These are phyloP conservation scores for Peribolospora kevripleyi DNA, from an alignment of 768 basidiomycete species.

Conservation along the genomic window DNA sequence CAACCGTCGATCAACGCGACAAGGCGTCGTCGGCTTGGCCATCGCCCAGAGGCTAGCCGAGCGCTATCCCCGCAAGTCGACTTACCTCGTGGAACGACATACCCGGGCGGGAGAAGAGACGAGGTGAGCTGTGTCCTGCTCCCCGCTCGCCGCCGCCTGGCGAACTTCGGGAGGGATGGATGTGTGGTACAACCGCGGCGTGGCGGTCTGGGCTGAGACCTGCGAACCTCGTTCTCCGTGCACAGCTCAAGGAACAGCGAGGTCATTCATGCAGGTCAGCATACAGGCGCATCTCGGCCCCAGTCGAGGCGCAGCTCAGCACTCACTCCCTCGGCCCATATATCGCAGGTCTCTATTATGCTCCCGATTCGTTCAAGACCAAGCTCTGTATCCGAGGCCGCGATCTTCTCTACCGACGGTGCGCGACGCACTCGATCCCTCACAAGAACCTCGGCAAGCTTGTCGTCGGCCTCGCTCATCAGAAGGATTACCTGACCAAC, in stretches of 20 bases:
- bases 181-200: background rate
- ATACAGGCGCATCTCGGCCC: background rate
- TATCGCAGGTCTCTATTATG: constrained; percentile 14
- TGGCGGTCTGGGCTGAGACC: too few relatives aligned
- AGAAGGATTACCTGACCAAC: constrained; percentile 45
- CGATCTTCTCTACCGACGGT: constrained; percentile 55
- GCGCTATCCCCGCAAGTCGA: constrained; percentile 40
- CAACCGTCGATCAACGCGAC: background rate
- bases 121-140: constrained; percentile 28
- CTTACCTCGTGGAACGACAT: constrained; percentile 60
- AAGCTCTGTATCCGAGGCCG: constrained; percentile 65
- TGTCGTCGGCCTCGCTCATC: constrained; percentile 43
- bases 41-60: constrained; percentile 49
- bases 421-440: constrained; percentile 37
- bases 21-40: constrained; percentile 65
- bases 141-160: background rate
- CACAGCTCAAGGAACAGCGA: constrained; percentile 14
- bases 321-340: constrained; percentile 59
- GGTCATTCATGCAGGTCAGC: constrained; percentile 26
- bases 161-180: background rate
- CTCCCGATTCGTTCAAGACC: constrained; percentile 69
- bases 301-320: constrained; percentile 47
- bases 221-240: too few relatives aligned
- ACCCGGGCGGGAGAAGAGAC: constrained; percentile 45
- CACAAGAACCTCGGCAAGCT: constrained; percentile 63